These are phyloP conservation scores for Cymbidium sinense DNA, from an alignment of 106 monocot genomes.

Conservation along the genomic window DNA sequence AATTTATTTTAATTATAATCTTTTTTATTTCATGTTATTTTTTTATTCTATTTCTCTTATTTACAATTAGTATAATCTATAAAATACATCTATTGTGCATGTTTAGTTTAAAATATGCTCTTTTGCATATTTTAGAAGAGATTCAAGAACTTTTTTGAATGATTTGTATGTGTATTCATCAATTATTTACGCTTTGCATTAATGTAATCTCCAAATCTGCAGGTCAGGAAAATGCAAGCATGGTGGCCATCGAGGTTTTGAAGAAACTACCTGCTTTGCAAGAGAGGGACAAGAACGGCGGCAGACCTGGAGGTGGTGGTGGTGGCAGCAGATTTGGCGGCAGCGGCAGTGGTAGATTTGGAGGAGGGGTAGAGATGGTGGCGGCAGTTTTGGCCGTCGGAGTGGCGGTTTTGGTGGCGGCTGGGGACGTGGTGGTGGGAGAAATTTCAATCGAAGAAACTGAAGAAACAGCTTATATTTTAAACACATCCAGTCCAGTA, in stretches of 20 bases:
- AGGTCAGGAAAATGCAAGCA: constrained; percentile 60
- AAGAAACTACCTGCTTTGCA: constrained; percentile 70
- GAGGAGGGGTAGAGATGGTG: not conserved
- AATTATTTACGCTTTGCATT: not conserved
- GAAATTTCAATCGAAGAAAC: not conserved
- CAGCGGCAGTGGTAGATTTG: not conserved
- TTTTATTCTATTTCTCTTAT: too few species aligned
- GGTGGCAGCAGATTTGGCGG: constrained; percentile 1
- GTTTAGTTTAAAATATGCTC: too few species aligned
- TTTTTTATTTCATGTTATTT: too few species aligned
- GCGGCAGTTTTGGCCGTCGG: not conserved
- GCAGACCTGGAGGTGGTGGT: not conserved
- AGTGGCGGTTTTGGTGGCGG: not conserved
- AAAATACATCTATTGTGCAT: too few species aligned
- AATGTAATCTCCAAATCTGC: not conserved
- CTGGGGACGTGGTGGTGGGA: not conserved
- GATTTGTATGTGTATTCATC: not conserved
- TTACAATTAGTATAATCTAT: too few species aligned
- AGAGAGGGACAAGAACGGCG: constrained; percentile 21
- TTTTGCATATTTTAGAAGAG: too few species aligned
- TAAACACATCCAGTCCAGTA: not conserved
- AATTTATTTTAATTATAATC: too few species aligned
- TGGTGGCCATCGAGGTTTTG: constrained; percentile 56
- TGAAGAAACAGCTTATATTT: not conserved
- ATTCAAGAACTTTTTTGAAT: not conserved